Conservation (phyloP, 208 protist species). For the Leishmania aethiopica region DNA sequence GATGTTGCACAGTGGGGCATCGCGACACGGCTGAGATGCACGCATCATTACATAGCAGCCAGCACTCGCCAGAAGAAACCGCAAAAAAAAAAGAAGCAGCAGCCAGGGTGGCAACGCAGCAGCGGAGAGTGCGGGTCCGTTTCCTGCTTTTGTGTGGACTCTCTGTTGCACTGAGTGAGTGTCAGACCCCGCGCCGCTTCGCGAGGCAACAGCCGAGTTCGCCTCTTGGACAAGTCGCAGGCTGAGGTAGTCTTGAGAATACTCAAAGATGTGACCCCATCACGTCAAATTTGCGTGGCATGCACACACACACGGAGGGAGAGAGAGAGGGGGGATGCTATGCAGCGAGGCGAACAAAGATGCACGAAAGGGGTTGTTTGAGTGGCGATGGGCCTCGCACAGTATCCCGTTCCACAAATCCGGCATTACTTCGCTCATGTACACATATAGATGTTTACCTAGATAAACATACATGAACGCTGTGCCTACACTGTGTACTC, state of each 20-base stretch:
- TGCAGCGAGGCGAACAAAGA: background rate
- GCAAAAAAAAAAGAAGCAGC: no score
- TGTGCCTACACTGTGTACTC: background rate
- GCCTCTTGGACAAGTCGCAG: background rate
- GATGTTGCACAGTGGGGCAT: constrained; percentile 51
- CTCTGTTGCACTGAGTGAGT: background rate
- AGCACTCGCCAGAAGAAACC: background rate
- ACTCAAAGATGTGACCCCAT: background rate
- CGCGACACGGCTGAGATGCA: constrained; percentile 13
- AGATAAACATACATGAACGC: background rate
- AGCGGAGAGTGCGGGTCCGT: background rate
- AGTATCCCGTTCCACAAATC: background rate
- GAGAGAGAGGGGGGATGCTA: background rate
- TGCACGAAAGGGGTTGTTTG: background rate
- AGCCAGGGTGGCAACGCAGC: background rate
- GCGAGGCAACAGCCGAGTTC: background rate
- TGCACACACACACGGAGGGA: background rate
- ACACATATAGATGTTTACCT: background rate
- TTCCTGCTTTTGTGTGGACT: background rate
- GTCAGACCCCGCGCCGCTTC: background rate
- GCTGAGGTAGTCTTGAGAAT: background rate
- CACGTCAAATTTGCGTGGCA: background rate
- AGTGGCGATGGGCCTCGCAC: background rate
- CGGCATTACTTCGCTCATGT: background rate
- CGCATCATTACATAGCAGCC: constrained; percentile 8